Evolutionary conservation across 345 rosid species (phyloP).

Genomic region (Eucalyptus regnans): DNA sequence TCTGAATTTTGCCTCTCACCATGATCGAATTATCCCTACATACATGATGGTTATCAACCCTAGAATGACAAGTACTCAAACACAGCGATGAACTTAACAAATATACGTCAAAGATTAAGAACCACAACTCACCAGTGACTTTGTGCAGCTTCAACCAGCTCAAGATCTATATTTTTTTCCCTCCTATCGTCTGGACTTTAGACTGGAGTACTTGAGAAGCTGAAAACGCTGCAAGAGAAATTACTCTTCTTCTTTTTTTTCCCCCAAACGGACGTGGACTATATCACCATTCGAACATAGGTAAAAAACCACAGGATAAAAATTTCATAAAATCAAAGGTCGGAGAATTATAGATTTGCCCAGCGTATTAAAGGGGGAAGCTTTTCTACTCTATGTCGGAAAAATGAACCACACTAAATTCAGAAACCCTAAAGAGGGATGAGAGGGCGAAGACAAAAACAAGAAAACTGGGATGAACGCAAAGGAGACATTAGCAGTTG

Average conservation of each 20-base stretch:
- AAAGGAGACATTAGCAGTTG: not conserved
- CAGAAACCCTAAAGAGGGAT: not conserved
- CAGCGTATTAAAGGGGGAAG: not conserved
- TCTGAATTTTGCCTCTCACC: conserved; percentile 2
- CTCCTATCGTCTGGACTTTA: not conserved
- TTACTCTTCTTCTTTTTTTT: not conserved
- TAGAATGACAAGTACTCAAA: not conserved
- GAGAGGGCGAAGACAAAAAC: not conserved
- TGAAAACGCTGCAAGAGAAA: not conserved
- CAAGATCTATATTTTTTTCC: not conserved
- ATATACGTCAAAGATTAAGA: not conserved
- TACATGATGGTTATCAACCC: not conserved
- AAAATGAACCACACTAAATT: not conserved
- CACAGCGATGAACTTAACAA: not conserved
- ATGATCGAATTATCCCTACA: not conserved
- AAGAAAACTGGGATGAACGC: not conserved
- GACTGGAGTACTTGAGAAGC: not conserved
- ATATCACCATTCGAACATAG: not conserved
- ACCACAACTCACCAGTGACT: not conserved
- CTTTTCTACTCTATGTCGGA: not conserved
- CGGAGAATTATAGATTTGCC: not conserved
- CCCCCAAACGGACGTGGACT: not conserved
- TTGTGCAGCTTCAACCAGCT: not conserved
- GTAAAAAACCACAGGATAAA: not conserved
- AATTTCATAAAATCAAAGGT: not conserved